Percentiles rank a stretch among this genome's conserved stretches.
Conservation (phyloP, 148 eudicot species). For the Rhododendron ferrugineum region DNA sequence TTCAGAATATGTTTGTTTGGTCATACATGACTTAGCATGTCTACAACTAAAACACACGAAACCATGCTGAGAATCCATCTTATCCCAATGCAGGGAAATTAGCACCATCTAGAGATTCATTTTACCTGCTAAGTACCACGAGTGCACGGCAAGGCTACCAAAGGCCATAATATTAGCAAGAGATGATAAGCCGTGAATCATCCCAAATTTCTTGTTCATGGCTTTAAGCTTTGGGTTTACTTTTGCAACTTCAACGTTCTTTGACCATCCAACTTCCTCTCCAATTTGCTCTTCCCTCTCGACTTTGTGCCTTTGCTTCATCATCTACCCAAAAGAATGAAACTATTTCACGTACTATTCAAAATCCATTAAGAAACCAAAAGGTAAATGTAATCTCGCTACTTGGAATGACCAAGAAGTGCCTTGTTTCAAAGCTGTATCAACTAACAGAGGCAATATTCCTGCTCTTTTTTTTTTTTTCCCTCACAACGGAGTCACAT, state of each 20-base stretch:
- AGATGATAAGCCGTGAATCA: constrained; percentile 88
- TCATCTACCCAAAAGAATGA: constrained; percentile 50
- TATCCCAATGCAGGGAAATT: constrained; percentile 1
- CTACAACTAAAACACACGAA: background rate
- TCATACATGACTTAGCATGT: background rate
- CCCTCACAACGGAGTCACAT: too few relatives aligned
- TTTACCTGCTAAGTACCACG: constrained; percentile 90
- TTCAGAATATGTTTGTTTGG: background rate
- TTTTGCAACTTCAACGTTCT: constrained; percentile 86
- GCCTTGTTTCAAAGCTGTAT: background rate
- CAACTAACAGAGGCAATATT: background rate
- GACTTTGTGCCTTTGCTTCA: constrained; percentile 95
- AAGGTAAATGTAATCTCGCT: background rate
- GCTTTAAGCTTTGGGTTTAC: constrained; percentile 68
- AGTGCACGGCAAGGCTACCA: constrained; percentile 89
- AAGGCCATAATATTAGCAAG: constrained; percentile 79
- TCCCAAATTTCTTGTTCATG: constrained; percentile 98
- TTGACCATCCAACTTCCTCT: constrained; percentile 95
- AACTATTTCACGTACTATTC: constrained; percentile 4
- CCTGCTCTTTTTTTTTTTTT: background rate
- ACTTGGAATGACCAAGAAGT: background rate
- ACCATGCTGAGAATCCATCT: background rate
- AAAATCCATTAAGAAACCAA: background rate
- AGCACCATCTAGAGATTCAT: constrained; percentile 38
- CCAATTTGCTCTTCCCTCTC: constrained; percentile 89